A percentile compares a stretch with the other conserved stretches of the same genome.
phyloP scores from a whole-genome alignment of 1,284 basidiomycete genomes.

The Leccinum solheimii region DNA sequence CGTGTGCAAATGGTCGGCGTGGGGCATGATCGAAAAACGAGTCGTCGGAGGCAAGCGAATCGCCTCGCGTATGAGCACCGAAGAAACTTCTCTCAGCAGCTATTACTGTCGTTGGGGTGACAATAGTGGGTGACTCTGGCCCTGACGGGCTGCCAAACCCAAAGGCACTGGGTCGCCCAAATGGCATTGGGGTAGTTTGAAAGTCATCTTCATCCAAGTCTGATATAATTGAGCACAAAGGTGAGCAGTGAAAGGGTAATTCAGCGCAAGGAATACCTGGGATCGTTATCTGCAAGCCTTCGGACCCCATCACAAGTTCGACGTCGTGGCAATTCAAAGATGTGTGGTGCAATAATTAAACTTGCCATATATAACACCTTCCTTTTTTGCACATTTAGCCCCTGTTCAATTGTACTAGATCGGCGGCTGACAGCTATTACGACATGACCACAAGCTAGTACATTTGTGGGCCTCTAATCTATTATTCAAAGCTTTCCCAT shows the following conservation, averaged over 20 bases:
- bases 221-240: slow-evolving; percentile 27
- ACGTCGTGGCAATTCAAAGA: slow-evolving; percentile 5
- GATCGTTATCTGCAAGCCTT: slow-evolving; percentile 77
- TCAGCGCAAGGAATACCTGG: slow-evolving; percentile 51
- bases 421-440: background rate
- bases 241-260: background rate
- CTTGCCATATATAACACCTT: background rate
- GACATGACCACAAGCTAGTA: background rate
- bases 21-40: slow-evolving; percentile 64
- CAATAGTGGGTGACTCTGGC: slow-evolving; percentile 63
- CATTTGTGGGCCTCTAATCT: background rate
- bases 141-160: slow-evolving; percentile 47
- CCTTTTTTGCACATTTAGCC: slow-evolving; percentile 18
- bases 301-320: slow-evolving; percentile 41
- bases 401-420: background rate
- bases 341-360: background rate
- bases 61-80: slow-evolving; percentile 60
- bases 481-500: slow-evolving; percentile 15
- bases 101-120: slow-evolving; percentile 46
- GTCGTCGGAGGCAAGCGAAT: slow-evolving; percentile 67
- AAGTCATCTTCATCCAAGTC: slow-evolving; percentile 76
- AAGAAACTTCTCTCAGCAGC: slow-evolving; percentile 62
- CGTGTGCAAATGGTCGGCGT: slow-evolving; percentile 60
- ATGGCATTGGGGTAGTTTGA: slow-evolving; percentile 60
- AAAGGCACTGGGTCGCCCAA: slow-evolving; percentile 54